Evolutionary conservation across 2,329 filamentous ascomycete species (phyloP).

Genomic region (Trichoderma atroviride): DNA sequence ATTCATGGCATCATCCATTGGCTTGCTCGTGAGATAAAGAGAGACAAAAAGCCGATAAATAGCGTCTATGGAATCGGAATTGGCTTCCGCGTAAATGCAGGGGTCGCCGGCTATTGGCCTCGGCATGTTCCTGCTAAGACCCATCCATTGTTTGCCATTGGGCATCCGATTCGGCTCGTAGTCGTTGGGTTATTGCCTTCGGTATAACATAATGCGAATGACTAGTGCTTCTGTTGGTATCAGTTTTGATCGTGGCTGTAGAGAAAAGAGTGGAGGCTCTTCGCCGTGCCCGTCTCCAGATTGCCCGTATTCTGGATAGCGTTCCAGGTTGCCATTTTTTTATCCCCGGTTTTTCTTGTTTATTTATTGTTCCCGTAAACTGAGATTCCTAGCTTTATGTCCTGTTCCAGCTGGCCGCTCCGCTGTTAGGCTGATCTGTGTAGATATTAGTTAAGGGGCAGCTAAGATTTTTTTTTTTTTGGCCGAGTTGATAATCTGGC

Average conservation of each 20-base stretch:
- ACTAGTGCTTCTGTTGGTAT: background rate
- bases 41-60: background rate
- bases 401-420: background rate
- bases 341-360: background rate
- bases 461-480: background rate
- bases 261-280: background rate
- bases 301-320: background rate
- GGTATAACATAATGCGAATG: background rate
- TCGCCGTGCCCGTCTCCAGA: background rate
- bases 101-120: background rate
- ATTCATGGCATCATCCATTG: background rate
- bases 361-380: background rate
- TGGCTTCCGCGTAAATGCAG: background rate
- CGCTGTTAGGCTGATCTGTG: background rate
- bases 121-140: background rate
- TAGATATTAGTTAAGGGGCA: constrained; percentile 1
- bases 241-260: background rate
- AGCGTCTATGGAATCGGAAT: constrained; percentile 5
- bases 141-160: background rate
- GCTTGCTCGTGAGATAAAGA: background rate
- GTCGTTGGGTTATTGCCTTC: background rate
- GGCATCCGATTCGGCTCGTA: background rate
- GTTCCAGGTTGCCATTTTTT: background rate
- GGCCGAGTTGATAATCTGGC: background rate
- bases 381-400: constrained; percentile 1